phyloP scores from a whole-genome alignment of 257 asterid species.

The Solanum gracilifrons region DNA sequence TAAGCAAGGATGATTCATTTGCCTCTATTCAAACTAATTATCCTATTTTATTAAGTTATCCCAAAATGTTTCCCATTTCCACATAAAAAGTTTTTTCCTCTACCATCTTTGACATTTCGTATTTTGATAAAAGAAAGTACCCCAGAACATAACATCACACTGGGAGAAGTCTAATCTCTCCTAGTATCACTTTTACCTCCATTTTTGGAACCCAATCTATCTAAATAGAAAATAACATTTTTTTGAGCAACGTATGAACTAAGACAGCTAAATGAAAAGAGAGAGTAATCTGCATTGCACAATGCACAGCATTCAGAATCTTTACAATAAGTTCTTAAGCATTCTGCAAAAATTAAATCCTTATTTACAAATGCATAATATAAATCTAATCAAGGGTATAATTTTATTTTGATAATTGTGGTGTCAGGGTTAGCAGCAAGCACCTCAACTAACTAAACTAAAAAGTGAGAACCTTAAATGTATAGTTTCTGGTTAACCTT shows the following conservation, averaged over 20 bases:
- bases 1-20: background rate
- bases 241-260: background rate
- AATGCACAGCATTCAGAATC: background rate
- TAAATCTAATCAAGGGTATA: background rate
- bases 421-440: background rate
- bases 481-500: background rate
- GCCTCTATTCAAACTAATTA: background rate
- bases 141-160: background rate
- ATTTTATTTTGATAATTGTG: background rate
- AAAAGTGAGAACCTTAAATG: no score
- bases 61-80: background rate
- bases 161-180: background rate
- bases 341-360: background rate
- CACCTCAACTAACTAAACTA: background rate
- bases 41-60: background rate
- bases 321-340: background rate
- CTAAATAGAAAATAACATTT: background rate
- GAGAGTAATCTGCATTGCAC: background rate
- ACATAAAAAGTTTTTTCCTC: background rate
- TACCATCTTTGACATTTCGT: background rate
- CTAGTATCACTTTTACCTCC: background rate
- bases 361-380: background rate
- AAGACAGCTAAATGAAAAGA: background rate
- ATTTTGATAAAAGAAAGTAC: background rate
- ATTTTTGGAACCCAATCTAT: background rate